These are phyloP conservation scores for Aspergillus neoniger DNA, from an alignment of 2,329 filamentous ascomycete genomes.

Conservation along the genomic window DNA sequence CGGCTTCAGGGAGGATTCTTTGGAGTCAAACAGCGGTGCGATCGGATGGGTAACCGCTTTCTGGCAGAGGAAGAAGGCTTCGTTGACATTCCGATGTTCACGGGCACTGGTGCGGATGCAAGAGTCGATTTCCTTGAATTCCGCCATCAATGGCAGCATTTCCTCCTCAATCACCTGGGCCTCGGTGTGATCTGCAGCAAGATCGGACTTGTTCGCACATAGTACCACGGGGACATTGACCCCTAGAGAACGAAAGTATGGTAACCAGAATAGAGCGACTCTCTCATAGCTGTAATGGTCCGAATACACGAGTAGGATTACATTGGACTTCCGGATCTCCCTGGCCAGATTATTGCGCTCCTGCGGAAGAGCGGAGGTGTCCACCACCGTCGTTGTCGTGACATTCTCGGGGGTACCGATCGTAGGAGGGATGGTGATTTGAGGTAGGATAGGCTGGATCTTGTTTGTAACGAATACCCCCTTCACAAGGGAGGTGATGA, in stretches of 20 bases:
- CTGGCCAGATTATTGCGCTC: conserved; percentile 87
- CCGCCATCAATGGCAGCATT: conserved; percentile 96
- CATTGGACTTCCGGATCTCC: conserved; percentile 94
- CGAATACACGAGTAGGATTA: conserved; percentile 94
- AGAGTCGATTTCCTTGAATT: conserved; percentile 98
- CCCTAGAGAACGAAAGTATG: conserved; percentile 94
- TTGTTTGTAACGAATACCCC: conserved; percentile 95
- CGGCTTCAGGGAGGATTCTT: conserved; percentile 84
- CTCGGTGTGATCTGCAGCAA: conserved; percentile 72
- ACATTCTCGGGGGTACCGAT: conserved; percentile 95
- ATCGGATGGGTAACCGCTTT: conserved; percentile 98
- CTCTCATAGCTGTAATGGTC: conserved; percentile 99
- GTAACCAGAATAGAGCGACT: conserved; percentile 97
- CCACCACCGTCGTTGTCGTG: conserved; percentile 87
- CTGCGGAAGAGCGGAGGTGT: conserved; percentile 92
- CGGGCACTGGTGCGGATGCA: conserved; percentile 93
- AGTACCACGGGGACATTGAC: conserved; percentile 97
- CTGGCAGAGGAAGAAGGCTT: conserved; percentile 96
- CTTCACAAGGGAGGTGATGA: conserved; percentile 94
- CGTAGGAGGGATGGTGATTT: conserved; percentile 90
- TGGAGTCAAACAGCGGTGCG: conserved; percentile 93
- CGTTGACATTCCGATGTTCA: conserved; percentile 91
- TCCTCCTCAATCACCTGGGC: conserved; percentile 91
- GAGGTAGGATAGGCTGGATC: conserved; percentile 90
- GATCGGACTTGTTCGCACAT: conserved; percentile 96